A percentile compares a stretch with the other conserved stretches of the same genome.
These are phyloP conservation scores for Beauveria medogensis DNA, from an alignment of 2,329 filamentous ascomycete genomes.

Conservation along the genomic window DNA sequence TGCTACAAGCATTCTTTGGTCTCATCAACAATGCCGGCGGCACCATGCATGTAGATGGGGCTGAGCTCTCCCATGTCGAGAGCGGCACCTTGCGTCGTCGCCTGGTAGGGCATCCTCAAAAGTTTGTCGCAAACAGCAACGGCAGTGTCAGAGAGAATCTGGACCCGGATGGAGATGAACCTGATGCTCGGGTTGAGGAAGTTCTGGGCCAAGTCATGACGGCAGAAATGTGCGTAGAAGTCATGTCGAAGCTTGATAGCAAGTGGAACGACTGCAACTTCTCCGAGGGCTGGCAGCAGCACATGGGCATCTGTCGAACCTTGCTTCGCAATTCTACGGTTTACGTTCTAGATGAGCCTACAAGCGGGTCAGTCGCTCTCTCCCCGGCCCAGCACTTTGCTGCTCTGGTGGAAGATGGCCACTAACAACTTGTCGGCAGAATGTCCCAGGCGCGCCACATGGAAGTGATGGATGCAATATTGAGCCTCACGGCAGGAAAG, in stretches of 20 bases:
- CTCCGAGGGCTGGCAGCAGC: neutral
- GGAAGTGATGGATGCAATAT: neutral
- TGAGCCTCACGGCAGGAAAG: neutral
- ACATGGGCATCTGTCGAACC: neutral
- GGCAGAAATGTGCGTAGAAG: neutral
- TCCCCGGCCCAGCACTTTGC: neutral
- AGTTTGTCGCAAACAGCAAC: too few relatives aligned
- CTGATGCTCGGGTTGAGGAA: neutral
- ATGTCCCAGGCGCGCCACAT: too few relatives aligned
- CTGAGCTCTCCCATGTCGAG: too few relatives aligned
- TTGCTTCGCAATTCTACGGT: neutral
- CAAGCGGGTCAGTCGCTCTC: neutral
- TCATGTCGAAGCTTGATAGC: neutral
- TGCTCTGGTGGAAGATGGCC: neutral
- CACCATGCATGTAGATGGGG: too few relatives aligned
- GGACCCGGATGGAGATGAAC: too few relatives aligned
- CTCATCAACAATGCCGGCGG: neutral
- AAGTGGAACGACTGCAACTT: constrained; percentile 3
- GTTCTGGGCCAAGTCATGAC: neutral
- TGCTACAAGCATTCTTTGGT: neutral
- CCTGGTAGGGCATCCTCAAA: too few relatives aligned
- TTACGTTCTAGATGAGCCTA: constrained; percentile 3
- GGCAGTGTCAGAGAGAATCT: too few relatives aligned
- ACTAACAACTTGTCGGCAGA: too few relatives aligned
- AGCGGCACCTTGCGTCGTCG: neutral